A percentile compares a stretch with the other conserved stretches of the same genome.
Evolutionary conservation across 2,329 filamentous ascomycete species (phyloP).

Genomic region (Nemania sp.): DNA sequence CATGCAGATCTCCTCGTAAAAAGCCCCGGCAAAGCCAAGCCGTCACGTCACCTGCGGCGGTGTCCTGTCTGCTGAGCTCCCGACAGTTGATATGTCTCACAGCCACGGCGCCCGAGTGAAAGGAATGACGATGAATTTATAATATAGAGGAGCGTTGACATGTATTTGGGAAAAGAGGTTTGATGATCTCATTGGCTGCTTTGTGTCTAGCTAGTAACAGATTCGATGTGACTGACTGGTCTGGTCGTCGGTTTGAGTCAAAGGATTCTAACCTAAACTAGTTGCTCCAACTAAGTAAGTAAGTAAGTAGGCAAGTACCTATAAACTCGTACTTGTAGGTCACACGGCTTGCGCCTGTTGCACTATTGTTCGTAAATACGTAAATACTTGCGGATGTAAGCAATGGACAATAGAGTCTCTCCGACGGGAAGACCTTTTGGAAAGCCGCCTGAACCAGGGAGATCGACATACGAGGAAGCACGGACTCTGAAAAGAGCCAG

Average conservation of each 20-base stretch:
- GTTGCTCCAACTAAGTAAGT: too few relatives aligned
- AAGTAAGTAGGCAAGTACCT: too few relatives aligned
- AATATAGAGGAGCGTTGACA: neutral
- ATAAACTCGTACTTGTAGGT: too few relatives aligned
- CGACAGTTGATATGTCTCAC: neutral
- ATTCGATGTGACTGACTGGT: neutral
- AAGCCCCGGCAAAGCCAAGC: conserved; percentile 24
- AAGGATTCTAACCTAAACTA: neutral
- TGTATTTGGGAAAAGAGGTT: conserved; percentile 1
- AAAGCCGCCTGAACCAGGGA: conserved; percentile 1
- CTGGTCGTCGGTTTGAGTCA: neutral
- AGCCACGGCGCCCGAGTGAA: neutral
- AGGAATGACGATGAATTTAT: neutral
- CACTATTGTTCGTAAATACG: neutral
- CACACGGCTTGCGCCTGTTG: neutral
- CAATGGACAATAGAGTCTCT: neutral
- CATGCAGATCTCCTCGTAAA: conserved; percentile 36
- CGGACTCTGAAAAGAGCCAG: conserved; percentile 14
- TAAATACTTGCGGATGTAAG: conserved; percentile 11
- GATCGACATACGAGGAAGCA: conserved; percentile 24
- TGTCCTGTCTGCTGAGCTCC: conserved; percentile 19
- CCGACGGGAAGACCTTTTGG: neutral
- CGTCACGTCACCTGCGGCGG: conserved; percentile 19
- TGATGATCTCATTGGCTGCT: conserved; percentile 6
- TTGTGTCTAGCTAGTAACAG: neutral